A percentile compares a stretch with the other conserved stretches of the same genome.
phyloP scores from a whole-genome alignment of 2,329 filamentous ascomycete species.

The Fusarium sp. region DNA sequence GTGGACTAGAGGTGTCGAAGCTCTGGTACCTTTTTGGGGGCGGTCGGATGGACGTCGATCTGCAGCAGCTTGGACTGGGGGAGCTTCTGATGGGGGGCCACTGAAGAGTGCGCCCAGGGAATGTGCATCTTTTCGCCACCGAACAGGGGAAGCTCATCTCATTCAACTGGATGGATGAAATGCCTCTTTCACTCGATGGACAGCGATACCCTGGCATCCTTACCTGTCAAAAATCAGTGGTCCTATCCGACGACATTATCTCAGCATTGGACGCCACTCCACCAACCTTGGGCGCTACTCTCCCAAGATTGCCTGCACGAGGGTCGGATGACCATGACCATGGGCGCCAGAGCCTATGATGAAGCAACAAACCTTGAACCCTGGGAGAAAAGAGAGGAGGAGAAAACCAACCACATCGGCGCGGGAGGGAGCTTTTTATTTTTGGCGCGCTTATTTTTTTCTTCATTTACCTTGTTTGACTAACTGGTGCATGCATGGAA shows the following conservation, averaged over 20 bases:
- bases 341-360: slow-evolving; percentile 13
- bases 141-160: slow-evolving; percentile 20
- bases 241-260: background rate
- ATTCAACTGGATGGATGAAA: slow-evolving; percentile 11
- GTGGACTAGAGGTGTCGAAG: slow-evolving; percentile 21
- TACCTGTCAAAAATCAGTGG: slow-evolving; percentile 5
- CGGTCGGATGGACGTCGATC: slow-evolving; percentile 13
- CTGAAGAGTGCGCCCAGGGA: slow-evolving; percentile 17
- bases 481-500: slow-evolving; percentile 43
- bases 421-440: slow-evolving; percentile 24
- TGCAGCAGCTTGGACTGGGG: slow-evolving; percentile 16
- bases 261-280: slow-evolving; percentile 42
- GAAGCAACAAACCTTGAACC: slow-evolving; percentile 13
- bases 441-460: slow-evolving; percentile 34
- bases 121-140: slow-evolving; percentile 30
- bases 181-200: slow-evolving; percentile 4
- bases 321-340: slow-evolving; percentile 41
- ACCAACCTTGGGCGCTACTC: slow-evolving; percentile 28
- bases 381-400: background rate
- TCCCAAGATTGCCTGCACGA: slow-evolving; percentile 19
- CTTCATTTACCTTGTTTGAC: slow-evolving; percentile 13
- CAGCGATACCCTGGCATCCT: slow-evolving; percentile 22
- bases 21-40: slow-evolving; percentile 33
- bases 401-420: slow-evolving; percentile 29
- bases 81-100: slow-evolving; percentile 12